These are phyloP conservation scores for Pleomassaria siparia DNA, from an alignment of 2,329 filamentous ascomycete species.

Conservation along the genomic window DNA sequence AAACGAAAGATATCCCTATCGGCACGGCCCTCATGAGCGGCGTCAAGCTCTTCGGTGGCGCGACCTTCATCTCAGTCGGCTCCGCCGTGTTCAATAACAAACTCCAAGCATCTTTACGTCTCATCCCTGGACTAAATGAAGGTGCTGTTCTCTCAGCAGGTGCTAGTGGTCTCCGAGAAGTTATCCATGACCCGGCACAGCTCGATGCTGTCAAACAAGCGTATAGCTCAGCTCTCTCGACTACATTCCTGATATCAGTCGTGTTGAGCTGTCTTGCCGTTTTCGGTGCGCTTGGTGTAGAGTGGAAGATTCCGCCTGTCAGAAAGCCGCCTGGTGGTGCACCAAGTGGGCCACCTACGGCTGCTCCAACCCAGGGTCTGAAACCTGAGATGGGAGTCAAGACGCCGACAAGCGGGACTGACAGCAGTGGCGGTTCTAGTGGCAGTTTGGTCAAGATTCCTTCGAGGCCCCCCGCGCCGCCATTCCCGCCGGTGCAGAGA, in stretches of 20 bases:
- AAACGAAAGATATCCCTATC: conserved; percentile 36
- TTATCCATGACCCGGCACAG: conserved; percentile 3
- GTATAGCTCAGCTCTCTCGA: conserved; percentile 7
- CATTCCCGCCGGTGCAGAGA: conserved; percentile 1
- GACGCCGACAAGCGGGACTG: neutral
- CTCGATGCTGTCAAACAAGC: conserved; percentile 5
- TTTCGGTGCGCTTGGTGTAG: conserved; percentile 8
- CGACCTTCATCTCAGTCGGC: conserved; percentile 43
- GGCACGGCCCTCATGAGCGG: conserved; percentile 44
- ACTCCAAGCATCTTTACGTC: conserved; percentile 15
- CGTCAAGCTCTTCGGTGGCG: conserved; percentile 44
- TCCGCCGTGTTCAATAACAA: conserved; percentile 45
- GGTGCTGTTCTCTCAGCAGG: conserved; percentile 5
- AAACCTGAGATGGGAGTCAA: neutral
- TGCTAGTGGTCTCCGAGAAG: conserved; percentile 6
- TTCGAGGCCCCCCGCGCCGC: conserved; percentile 4
- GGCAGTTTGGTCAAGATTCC: neutral
- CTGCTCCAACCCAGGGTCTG: neutral
- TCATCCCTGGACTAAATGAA: conserved; percentile 4
- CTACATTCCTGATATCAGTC: conserved; percentile 8
- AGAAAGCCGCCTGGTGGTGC: conserved; percentile 1
- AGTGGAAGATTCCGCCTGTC: conserved; percentile 40
- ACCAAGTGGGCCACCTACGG: neutral
- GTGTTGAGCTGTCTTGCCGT: conserved; percentile 8
- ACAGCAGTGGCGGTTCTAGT: neutral